Evolutionary conservation across 2,329 filamentous ascomycete species (phyloP), one percentile per base, ranked within the genome.

Genomic region (Ophiocordyceps polyrhachis-furcata): DNA sequence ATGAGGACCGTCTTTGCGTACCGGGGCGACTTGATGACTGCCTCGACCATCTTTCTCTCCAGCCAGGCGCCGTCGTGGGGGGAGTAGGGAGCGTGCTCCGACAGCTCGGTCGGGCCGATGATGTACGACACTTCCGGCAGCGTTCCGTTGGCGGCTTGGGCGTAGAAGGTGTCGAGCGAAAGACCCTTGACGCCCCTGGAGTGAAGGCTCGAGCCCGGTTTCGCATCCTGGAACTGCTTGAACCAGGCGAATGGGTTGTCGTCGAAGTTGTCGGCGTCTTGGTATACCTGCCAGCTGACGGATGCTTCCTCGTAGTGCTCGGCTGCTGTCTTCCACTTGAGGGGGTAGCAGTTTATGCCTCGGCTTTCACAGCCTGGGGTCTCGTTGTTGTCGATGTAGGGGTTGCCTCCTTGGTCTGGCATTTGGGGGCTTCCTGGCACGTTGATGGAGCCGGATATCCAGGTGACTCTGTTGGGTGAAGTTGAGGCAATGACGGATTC

Each of bases 231-330:
- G 53, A 63, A 74, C 45, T 72, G 68, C 46, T 66, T 45, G 50
- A 74, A 74, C 63, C 69, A 70, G 32, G 69, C 69, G 14, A 71
- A 58, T 0, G 69, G 64, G 52, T 72, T 74, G 52, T 74, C 71
- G 40, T 71, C 69, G 46, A 70, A 71, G 54, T 71, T 71, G 50
- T 73, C 62, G 5, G 32, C 64, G 44, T 68, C 61, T 50, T 72
- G 69, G 50, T 61, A 73, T 2, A 71, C 60, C 35, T 68, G 63
- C 71, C 71, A 74, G 1, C 63, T 63, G 19, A 68, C 63, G 15
- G 64, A 66, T 2, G 65, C 63, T 11, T 63, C 61, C 50, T 72
- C 62, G 35, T 69, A 70, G 46, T 64, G 58, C 46, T 73, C 68
- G 43, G 62, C 67, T 17, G 64, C 62, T 0, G 69, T 71, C 47